Evolutionary conservation across 78 protist genomes (phyloP), one percentile per base, ranked within the genome.

Genomic region (Chrysochromulina tobinii): DNA sequence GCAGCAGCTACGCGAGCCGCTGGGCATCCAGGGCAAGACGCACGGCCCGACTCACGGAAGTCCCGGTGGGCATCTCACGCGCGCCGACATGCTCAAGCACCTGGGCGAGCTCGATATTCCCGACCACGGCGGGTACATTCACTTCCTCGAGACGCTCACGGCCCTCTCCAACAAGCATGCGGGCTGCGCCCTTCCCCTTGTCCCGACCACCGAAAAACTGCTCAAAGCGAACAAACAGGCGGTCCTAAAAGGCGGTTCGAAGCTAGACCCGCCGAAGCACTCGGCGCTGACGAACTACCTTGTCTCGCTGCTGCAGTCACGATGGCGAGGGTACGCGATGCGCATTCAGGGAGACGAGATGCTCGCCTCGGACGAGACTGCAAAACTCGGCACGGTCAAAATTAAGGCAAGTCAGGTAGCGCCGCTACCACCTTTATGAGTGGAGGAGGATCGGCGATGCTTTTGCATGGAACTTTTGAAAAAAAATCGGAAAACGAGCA

Each of bases 281-380:
- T 11, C 0, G 15, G 87, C 87, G 87, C 25, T 79, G 27, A 79
- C 87, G 0, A 51, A 54, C 61, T 79, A 79, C 61, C 61, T 79
- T 23, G 87, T 79, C 64, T 54, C 64, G 58, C 38, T 79, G 48
- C 87, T 79, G 50, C 87, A 79, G 87, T 50, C 58, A 15, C 83
- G 83, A 1, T 75, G 83, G 83, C 54, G 83, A 11, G 58, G 83
- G 12, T 75, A 75, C 14, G 83, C 83, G 51, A 75, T 75, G 83
- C 54, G 83, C 54, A 75, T 38, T 38, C 38, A 38, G 38, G 38
- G 38, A 38, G 38, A 38, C 38, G 38, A 38, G 38, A 38, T 38
- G 38, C 38, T 38, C 38, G 38, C 38, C 38, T 38, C 38, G 38
- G 38, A 38, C 38, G 38, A 38, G 38, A 38, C 38, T 38, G 38